Conservation (phyloP, 23 red algal species). For the Gracilaria domingensis region DNA sequence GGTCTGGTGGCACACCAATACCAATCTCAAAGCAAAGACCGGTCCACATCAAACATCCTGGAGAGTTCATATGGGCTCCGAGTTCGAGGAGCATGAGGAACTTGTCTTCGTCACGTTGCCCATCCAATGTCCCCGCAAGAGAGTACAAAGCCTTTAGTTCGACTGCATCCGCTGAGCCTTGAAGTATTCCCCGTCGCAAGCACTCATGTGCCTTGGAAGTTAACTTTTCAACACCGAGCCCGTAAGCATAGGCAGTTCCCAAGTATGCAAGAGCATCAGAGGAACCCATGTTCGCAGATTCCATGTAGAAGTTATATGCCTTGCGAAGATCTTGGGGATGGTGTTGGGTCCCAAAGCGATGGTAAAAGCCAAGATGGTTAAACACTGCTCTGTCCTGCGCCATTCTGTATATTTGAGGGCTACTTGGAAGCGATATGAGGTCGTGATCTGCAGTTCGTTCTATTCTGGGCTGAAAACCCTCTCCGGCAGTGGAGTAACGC, state of each 20-base stretch:
- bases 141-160: conserved; percentile 11
- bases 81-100: conserved; percentile 18
- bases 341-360: conserved; percentile 8
- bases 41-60: conserved; percentile 18
- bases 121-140: conserved; percentile 13
- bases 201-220: background rate
- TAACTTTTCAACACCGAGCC: conserved; percentile 1
- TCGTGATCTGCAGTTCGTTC: background rate
- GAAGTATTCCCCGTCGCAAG: conserved; percentile 24
- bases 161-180: conserved; percentile 41
- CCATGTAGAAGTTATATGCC: conserved; percentile 18
- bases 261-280: conserved; percentile 16
- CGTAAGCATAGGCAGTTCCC: conserved; percentile 6
- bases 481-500: background rate
- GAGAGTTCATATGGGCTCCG: conserved; percentile 13
- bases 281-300: conserved; percentile 27
- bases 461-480: background rate
- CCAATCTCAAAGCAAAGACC: conserved; percentile 48
- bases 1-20: conserved; percentile 1
- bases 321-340: conserved; percentile 1
- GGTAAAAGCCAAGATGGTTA: conserved; percentile 16
- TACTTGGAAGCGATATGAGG: background rate
- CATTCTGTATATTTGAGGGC: conserved; percentile 53
- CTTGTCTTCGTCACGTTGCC: background rate
- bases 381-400: background rate